Evolutionary conservation across 1,139 yeast species (phyloP).

Genomic region (Citeromyces siamensis): DNA sequence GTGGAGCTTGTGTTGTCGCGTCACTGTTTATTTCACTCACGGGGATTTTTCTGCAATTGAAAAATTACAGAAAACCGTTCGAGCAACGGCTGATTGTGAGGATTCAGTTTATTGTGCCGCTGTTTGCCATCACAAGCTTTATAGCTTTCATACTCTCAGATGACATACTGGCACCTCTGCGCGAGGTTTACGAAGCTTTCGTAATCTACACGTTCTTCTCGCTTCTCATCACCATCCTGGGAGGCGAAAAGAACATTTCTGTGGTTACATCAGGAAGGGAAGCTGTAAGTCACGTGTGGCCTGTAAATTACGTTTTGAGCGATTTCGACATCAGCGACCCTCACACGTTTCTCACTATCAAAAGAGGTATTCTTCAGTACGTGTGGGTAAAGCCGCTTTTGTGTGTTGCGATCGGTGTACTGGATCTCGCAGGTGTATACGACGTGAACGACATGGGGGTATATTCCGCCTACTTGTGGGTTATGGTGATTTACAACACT

Average conservation of each 20-base stretch:
- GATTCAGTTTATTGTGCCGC: slow-evolving; percentile 57
- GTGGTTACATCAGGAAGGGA: slow-evolving; percentile 60
- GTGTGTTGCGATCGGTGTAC: slow-evolving; percentile 41
- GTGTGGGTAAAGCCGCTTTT: slow-evolving; percentile 90
- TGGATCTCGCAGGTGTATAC: slow-evolving; percentile 37
- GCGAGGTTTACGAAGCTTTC: slow-evolving; percentile 92
- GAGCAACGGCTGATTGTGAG: slow-evolving; percentile 82
- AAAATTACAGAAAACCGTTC: slow-evolving; percentile 76
- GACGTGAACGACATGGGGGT: slow-evolving; percentile 37
- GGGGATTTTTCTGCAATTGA: slow-evolving; percentile 38
- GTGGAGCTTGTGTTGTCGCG: background rate
- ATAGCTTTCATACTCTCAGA: slow-evolving; percentile 33
- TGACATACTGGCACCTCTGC: slow-evolving; percentile 53
- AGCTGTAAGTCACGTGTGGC: slow-evolving; percentile 36
- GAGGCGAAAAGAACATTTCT: slow-evolving; percentile 84
- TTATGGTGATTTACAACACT: slow-evolving; percentile 58
- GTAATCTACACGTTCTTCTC: slow-evolving; percentile 90
- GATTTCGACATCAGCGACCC: slow-evolving; percentile 84
- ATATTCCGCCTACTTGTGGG: slow-evolving; percentile 48
- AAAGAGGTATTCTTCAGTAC: slow-evolving; percentile 83
- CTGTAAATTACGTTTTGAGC: slow-evolving; percentile 21
- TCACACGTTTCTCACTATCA: slow-evolving; percentile 57
- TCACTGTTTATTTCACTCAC: slow-evolving; percentile 24
- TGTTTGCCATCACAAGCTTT: slow-evolving; percentile 43
- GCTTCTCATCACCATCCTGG: slow-evolving; percentile 68